A percentile compares a stretch with the other conserved stretches of the same genome.
Evolutionary conservation across 805 yeast genomes (phyloP).

Genomic region (Myxozyma vanderwaltii): DNA sequence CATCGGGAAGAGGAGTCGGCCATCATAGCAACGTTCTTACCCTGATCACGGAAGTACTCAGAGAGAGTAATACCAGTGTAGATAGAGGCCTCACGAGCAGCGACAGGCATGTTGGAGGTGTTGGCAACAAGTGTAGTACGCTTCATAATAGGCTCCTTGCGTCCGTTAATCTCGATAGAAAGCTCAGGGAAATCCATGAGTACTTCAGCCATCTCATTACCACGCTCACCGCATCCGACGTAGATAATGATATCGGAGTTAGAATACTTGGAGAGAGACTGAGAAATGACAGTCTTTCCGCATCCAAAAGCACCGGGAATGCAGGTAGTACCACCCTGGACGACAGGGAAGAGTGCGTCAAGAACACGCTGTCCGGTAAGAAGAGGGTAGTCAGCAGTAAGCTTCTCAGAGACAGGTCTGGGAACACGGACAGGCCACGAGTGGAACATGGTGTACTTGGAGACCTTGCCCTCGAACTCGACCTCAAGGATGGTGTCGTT

Average conservation of each 20-base stretch:
- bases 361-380: conserved; percentile 98
- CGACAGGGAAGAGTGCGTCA: conserved; percentile 97
- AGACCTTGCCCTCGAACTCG: conserved; percentile 86
- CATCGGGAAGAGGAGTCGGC: conserved; percentile 99
- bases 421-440: conserved; percentile 99
- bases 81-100: conserved; percentile 99
- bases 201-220: conserved; percentile 99
- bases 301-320: conserved; percentile 99
- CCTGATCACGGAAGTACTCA: conserved; percentile 99
- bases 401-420: conserved; percentile 94
- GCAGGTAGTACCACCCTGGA: conserved; percentile 99
- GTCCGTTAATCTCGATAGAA: conserved; percentile 85
- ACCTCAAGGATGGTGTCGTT: conserved; percentile 90
- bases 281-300: conserved; percentile 98
- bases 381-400: conserved; percentile 91
- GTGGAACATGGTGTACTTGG: conserved; percentile 89
- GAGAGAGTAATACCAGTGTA: conserved; percentile 99
- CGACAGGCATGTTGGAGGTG: conserved; percentile 99
- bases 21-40: conserved; percentile 98
- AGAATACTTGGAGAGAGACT: conserved; percentile 93
- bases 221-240: conserved; percentile 96
- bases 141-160: conserved; percentile 98
- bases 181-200: conserved; percentile 99
- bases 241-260: conserved; percentile 96
- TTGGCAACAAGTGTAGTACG: conserved; percentile 98